Conservation (phyloP, 352 stramenopile species). For the Pythium monospermum region DNA sequence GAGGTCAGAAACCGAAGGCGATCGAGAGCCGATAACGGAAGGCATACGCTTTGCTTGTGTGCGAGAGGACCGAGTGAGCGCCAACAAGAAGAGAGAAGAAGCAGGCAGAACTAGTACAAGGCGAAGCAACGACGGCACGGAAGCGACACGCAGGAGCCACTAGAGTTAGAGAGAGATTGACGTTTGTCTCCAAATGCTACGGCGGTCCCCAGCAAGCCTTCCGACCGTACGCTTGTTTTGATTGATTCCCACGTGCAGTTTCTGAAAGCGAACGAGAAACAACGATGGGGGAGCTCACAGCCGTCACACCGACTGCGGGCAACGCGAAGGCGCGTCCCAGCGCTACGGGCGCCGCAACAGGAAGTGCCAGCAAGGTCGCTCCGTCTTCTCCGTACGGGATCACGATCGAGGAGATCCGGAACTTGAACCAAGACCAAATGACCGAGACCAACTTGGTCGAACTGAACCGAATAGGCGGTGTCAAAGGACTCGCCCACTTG, state of each 20-base stretch:
- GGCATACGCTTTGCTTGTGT: no score
- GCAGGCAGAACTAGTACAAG: not conserved
- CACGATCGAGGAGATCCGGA: slow-evolving; percentile 57
- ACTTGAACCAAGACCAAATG: slow-evolving; percentile 80
- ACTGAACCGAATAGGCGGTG: slow-evolving; percentile 53
- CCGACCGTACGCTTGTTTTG: not conserved
- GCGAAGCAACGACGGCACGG: not conserved
- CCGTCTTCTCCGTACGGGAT: slow-evolving; percentile 68
- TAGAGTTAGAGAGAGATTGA: not conserved
- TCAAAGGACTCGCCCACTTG: slow-evolving; percentile 42
- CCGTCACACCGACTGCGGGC: slow-evolving; percentile 30
- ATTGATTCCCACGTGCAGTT: not conserved
- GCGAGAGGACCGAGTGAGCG: no score
- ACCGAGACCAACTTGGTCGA: slow-evolving; percentile 65
- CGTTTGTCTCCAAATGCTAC: not conserved
- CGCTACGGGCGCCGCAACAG: slow-evolving; percentile 17
- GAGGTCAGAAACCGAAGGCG: slow-evolving; percentile 24
- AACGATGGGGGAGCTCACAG: slow-evolving; percentile 38
- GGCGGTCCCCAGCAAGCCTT: not conserved
- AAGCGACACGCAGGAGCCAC: not conserved
- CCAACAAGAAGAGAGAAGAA: no score
- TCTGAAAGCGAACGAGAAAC: not conserved
- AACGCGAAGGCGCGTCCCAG: slow-evolving; percentile 23
- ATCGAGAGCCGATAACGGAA: slow-evolving; percentile 3
- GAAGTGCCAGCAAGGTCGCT: slow-evolving; percentile 59